These are phyloP conservation scores for Tolypocladium cylindrosporum DNA, from an alignment of 2,329 filamentous ascomycete species.

Conservation along the genomic window DNA sequence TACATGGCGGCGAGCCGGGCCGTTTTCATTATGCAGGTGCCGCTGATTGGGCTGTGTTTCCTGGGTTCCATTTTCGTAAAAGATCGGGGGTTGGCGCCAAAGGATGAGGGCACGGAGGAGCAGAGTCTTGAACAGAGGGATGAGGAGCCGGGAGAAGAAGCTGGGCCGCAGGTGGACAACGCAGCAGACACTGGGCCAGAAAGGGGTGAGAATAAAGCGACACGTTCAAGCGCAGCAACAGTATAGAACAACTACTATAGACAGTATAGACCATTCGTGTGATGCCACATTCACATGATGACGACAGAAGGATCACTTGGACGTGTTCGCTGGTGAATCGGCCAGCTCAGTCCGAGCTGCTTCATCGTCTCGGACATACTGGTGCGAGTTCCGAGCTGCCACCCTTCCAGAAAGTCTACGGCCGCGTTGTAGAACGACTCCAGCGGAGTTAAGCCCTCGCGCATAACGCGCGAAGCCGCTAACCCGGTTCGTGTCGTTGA, in stretches of 20 bases:
- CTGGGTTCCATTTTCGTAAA: slow-evolving; percentile 30
- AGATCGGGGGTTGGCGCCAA: slow-evolving; percentile 33
- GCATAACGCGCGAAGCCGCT: background rate
- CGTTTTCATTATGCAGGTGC: slow-evolving; percentile 47
- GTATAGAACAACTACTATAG: background rate
- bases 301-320: background rate
- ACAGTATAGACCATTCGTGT: background rate
- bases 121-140: background rate
- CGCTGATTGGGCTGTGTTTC: slow-evolving; percentile 19
- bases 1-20: slow-evolving; percentile 43
- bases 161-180: background rate
- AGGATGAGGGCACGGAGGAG: background rate
- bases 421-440: background rate
- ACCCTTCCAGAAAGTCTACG: no score
- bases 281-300: background rate
- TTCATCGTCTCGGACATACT: background rate
- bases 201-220: background rate
- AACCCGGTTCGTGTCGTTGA: slow-evolving; percentile 2
- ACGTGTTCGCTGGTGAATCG: background rate
- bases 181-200: background rate
- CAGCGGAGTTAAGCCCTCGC: background rate
- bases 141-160: background rate
- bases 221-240: background rate
- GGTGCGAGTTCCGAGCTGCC: background rate
- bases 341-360: no score